A percentile compares a stretch with the other conserved stretches of the same genome.
Conservation (phyloP, 495 filamentous ascomycete genomes). For the Podospora anserina region DNA sequence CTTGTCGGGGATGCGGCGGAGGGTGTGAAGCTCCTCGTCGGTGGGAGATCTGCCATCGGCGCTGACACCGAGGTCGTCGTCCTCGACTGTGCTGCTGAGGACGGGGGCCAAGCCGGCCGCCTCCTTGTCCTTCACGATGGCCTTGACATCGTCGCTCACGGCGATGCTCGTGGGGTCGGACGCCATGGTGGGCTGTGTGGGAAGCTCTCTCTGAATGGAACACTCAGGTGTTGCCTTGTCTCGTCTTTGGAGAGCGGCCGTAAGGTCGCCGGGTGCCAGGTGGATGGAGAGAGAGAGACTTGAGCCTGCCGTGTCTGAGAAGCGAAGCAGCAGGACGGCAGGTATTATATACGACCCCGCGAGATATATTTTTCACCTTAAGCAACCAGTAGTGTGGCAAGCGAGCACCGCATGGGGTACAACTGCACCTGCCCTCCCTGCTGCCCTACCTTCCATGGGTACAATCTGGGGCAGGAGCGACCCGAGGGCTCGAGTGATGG, state of each 20-base stretch:
- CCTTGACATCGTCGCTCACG: constrained; percentile 16
- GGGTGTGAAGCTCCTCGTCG: constrained; percentile 56
- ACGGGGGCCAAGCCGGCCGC: constrained; percentile 11
- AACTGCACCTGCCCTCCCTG: neutral
- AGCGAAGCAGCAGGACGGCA: constrained; percentile 4
- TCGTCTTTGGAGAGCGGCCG: constrained; percentile 1
- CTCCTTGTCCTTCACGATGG: constrained; percentile 21
- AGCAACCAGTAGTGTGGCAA: neutral
- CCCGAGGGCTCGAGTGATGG: neutral
- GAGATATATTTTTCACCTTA: neutral
- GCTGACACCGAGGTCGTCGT: constrained; percentile 17
- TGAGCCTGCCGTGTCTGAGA: neutral
- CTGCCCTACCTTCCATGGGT: neutral
- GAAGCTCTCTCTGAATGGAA: neutral
- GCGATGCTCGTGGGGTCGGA: constrained; percentile 18
- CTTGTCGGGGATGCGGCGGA: constrained; percentile 62
- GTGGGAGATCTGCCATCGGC: constrained; percentile 44
- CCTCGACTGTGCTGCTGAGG: constrained; percentile 5
- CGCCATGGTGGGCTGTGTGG: constrained; percentile 14
- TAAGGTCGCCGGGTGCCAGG: neutral
- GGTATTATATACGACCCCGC: constrained; percentile 8
- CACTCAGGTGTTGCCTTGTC: constrained; percentile 1
- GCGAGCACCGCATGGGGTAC: neutral
- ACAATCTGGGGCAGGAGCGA: neutral
- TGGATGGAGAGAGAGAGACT: neutral